Base-by-base conservation (phyloP, 805 yeast species). In the Teunomyces stri region DNA sequence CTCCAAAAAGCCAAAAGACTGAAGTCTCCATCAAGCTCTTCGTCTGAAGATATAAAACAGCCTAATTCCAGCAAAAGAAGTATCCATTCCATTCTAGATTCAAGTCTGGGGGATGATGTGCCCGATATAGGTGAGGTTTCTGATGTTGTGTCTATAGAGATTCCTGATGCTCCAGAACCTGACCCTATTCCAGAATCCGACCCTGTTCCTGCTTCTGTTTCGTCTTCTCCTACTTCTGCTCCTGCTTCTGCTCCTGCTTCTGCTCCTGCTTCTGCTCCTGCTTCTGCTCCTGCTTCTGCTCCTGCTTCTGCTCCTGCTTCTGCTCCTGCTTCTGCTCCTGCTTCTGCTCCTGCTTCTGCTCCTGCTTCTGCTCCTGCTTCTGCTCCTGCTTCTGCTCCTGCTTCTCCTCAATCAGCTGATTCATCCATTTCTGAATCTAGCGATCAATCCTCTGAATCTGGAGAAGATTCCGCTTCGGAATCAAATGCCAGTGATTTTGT, bases 401-500 rank as follows among this genome's bases (percentile, higher is more conserved):
- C 10, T 7, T 6, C 11, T 25, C 4, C 27, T 25, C 27, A 25
- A 7, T 25, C 27, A 25, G 10, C 10, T 9, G 11, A 25, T 25
- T 25, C 27, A 25, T 25, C 27, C 27, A 25, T 25, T 25, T 25
- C 27, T 25, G 27, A 21, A 21, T 21, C 22, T 21, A 21, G 25
- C 25, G 7, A 21, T 21, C 25, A 5, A 21, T 5, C 25, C 7
- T 21, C 25, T 21, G 25, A 21, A 21, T 21, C 25, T 6, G 25
- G 25, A 2, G 25, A 21, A 21, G 25, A 21, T 6, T 21, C 25
- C 25, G 25, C 4, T 21, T 21, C 25, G 2, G 40, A 37, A 21
- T 37, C 40, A n/a, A 22, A 37, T n/a, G 40, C 28, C 15, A 37
- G 40, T n/a, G 16, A 37, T n/a, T 37, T 37, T 22, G 29, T 37